These are phyloP conservation scores for Podospora pseudoanserina DNA, from an alignment of 495 filamentous ascomycete genomes.

Conservation along the genomic window DNA sequence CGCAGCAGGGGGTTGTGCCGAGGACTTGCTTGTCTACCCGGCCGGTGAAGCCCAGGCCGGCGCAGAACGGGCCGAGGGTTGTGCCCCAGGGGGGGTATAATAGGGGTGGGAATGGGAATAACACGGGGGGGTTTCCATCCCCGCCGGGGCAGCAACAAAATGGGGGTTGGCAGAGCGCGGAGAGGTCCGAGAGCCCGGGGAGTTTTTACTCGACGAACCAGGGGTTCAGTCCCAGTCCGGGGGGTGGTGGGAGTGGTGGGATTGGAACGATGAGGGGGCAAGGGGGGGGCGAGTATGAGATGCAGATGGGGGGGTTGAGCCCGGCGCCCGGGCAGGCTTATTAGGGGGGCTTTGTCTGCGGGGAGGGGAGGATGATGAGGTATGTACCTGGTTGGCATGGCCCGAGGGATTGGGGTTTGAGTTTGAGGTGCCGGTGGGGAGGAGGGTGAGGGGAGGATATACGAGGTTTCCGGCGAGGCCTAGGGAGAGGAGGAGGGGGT, in stretches of 20 bases:
- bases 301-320: not conserved
- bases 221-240: not conserved
- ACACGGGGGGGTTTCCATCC: not conserved
- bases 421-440: not conserved
- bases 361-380: not conserved
- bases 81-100: not conserved
- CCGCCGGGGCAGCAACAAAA: not conserved
- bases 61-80: conserved; percentile 29
- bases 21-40: conserved; percentile 89
- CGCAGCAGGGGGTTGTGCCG: conserved; percentile 87
- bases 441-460: not conserved
- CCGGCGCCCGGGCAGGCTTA: conserved; percentile 21
- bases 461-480: not conserved
- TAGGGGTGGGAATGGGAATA: not conserved
- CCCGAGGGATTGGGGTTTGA: not conserved
- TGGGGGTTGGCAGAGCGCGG: not conserved
- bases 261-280: not conserved
- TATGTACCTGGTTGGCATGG: not conserved
- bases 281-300: not conserved
- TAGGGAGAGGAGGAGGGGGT: not conserved
- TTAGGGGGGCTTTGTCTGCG: not conserved
- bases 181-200: not conserved
- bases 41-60: conserved; percentile 80
- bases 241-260: not conserved
- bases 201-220: not conserved